Evolutionary conservation across 805 yeast genomes (phyloP).

Genomic region (Metschnikowia chrysomelidarum): DNA sequence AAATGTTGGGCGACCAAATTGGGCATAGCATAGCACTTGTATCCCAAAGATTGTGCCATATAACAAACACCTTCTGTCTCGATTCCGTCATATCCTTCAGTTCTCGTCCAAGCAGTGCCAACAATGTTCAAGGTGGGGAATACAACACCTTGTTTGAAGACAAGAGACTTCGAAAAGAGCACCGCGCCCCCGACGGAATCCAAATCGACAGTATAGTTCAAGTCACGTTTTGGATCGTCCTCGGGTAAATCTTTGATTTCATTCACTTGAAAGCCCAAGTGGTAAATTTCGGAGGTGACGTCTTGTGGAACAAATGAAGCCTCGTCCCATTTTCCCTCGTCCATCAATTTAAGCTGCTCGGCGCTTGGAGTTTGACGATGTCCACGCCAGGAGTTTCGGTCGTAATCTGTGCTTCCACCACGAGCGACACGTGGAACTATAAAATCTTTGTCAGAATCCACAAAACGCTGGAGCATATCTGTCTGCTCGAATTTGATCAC

Average conservation of each 20-base stretch:
- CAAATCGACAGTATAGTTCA: constrained; percentile 22
- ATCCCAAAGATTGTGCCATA: constrained; percentile 43
- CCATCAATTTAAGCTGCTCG: constrained; percentile 9
- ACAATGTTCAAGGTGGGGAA: constrained; percentile 45
- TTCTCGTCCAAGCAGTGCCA: constrained; percentile 46
- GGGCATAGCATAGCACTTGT: constrained; percentile 49
- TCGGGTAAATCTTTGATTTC: constrained; percentile 9
- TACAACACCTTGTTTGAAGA: constrained; percentile 44
- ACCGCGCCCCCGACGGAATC: constrained; percentile 55
- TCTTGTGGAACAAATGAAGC: constrained; percentile 36
- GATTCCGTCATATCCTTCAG: constrained; percentile 51
- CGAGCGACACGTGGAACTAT: constrained; percentile 34
- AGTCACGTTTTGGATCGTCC: constrained; percentile 1
- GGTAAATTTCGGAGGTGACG: constrained; percentile 24
- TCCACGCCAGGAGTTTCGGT: constrained; percentile 40
- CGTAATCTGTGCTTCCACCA: constrained; percentile 31
- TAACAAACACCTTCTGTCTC: constrained; percentile 56
- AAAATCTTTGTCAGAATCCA: constrained; percentile 29
- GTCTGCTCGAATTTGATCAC: constrained; percentile 23
- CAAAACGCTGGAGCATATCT: constrained; percentile 25
- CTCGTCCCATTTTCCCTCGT: constrained; percentile 21
- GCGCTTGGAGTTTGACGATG: constrained; percentile 30
- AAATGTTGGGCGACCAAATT: no score
- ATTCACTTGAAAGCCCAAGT: constrained; percentile 22
- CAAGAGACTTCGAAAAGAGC: constrained; percentile 39